These are phyloP conservation scores for Lipomyces chichibuensis DNA, from an alignment of 805 yeast genomes.

Conservation along the genomic window DNA sequence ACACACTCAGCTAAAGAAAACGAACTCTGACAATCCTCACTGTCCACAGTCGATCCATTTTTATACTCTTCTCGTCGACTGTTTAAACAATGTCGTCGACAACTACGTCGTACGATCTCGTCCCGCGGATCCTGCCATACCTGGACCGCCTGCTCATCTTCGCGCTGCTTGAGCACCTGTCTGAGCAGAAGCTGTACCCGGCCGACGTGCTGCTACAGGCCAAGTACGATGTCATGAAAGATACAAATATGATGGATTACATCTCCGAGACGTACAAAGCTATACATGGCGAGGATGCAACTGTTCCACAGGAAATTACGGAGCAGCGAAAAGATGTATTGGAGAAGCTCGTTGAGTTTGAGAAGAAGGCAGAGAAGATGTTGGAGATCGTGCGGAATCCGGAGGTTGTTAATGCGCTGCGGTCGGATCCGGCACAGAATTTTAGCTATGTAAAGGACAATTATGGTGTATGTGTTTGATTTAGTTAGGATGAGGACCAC, in stretches of 20 bases:
- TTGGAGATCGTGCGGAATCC: conserved; percentile 43
- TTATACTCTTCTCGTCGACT: neutral
- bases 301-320: conserved; percentile 49
- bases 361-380: conserved; percentile 29
- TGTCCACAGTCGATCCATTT: neutral
- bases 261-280: conserved; percentile 51
- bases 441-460: conserved; percentile 51
- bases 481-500: neutral
- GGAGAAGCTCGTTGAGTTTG: conserved; percentile 38
- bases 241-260: conserved; percentile 59
- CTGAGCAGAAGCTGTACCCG: conserved; percentile 50
- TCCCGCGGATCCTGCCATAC: conserved; percentile 55
- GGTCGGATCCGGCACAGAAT: conserved; percentile 60
- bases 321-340: conserved; percentile 46
- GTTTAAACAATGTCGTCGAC: conserved; percentile 3
- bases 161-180: conserved; percentile 55
- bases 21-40: neutral
- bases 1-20: neutral
- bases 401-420: conserved; percentile 56
- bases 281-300: conserved; percentile 45
- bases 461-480: conserved; percentile 43
- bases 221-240: conserved; percentile 58
- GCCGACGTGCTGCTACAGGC: conserved; percentile 51
- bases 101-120: conserved; percentile 20
- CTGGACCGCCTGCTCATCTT: conserved; percentile 64